Conservation (phyloP, 768 basidiomycete genomes). For the Neoboletus subvelutipes region DNA sequence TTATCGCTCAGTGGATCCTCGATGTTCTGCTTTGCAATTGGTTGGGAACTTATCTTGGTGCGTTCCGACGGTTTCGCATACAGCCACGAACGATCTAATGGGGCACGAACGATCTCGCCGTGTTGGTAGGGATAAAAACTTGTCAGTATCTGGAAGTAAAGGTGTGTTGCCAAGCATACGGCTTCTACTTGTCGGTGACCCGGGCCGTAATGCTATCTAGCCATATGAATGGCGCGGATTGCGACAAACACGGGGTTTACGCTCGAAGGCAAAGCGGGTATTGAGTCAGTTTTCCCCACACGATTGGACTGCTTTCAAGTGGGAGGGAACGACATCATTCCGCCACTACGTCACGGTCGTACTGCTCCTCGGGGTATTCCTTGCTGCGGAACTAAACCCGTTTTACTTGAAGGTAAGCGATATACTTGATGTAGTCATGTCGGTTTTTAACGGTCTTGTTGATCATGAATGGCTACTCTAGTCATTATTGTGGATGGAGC, state of each 20-base stretch:
- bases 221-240: constrained; percentile 86
- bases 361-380: constrained; percentile 69
- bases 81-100: constrained; percentile 14
- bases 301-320: constrained; percentile 85
- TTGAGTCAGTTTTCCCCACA: constrained; percentile 84
- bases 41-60: constrained; percentile 81
- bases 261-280: constrained; percentile 77
- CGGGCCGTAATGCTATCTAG: constrained; percentile 37
- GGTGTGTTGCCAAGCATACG: constrained; percentile 37
- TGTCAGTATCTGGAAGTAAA: constrained; percentile 89
- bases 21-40: constrained; percentile 88
- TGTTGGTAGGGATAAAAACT: constrained; percentile 70
- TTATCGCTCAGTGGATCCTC: constrained; percentile 66
- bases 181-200: not conserved
- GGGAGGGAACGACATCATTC: constrained; percentile 79
- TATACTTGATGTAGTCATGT: constrained; percentile 3
- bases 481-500: constrained; percentile 80
- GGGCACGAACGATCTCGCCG: not conserved
- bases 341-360: constrained; percentile 75
- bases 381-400: constrained; percentile 83
- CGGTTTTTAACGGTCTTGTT: constrained; percentile 24
- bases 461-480: constrained; percentile 36
- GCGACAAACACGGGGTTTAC: constrained; percentile 71
- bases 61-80: constrained; percentile 20
- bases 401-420: constrained; percentile 79